Conservation (phyloP, 352 stramenopile genomes). For the Phytophthora constricta region DNA sequence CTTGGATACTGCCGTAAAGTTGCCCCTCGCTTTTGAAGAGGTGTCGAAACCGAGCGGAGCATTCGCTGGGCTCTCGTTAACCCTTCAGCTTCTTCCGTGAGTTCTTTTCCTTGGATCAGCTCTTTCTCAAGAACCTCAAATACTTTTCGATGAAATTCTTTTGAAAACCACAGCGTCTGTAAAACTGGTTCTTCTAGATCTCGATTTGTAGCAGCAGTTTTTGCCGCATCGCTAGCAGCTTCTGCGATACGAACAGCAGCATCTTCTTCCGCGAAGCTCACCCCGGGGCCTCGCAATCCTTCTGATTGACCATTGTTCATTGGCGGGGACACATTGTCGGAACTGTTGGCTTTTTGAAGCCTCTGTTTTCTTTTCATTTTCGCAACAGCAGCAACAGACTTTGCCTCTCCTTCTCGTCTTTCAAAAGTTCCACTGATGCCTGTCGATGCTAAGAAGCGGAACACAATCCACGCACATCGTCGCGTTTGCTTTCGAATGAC, state of each 20-base stretch:
- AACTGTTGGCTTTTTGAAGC: conserved; percentile 47
- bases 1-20: conserved; percentile 55
- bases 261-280: conserved; percentile 66
- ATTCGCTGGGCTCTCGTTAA: conserved; percentile 83
- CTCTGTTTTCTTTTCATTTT: conserved; percentile 80
- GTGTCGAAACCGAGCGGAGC: conserved; percentile 83
- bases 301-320: conserved; percentile 24
- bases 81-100: conserved; percentile 78
- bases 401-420: conserved; percentile 74
- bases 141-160: conserved; percentile 87
- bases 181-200: conserved; percentile 77
- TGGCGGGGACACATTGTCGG: conserved; percentile 19
- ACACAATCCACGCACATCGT: conserved; percentile 82
- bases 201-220: conserved; percentile 73
- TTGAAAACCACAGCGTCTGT: conserved; percentile 89
- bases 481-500: conserved; percentile 74
- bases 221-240: conserved; percentile 81
- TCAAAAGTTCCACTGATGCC: conserved; percentile 77
- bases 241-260: conserved; percentile 61
- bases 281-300: conserved; percentile 22
- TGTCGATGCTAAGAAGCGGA: conserved; percentile 77
- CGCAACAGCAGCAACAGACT: conserved; percentile 62
- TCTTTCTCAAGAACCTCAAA: conserved; percentile 89
- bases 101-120: conserved; percentile 65
- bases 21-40: conserved; percentile 63